These are phyloP conservation scores for Anthostomella pinea DNA, from an alignment of 2,329 filamentous ascomycete species.

Conservation along the genomic window DNA sequence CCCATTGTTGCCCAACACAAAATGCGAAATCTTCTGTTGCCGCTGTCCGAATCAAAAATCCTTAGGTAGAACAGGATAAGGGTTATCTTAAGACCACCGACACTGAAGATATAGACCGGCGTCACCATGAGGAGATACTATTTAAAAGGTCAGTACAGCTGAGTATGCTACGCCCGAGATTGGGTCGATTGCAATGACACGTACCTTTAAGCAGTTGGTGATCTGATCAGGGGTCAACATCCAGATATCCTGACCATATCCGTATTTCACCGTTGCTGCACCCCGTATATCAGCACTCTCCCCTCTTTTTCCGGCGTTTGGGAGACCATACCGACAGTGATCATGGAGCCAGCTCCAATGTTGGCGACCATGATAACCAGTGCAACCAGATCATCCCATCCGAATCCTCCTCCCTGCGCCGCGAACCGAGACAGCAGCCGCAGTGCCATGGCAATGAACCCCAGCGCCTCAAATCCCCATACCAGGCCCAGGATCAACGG, in stretches of 20 bases:
- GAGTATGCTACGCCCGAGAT: no score
- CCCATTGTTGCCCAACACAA: slow-evolving; percentile 3
- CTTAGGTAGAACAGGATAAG: slow-evolving; percentile 8
- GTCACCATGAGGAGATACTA: not conserved
- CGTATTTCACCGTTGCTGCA: slow-evolving; percentile 1
- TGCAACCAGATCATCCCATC: slow-evolving; percentile 3
- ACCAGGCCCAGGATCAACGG: slow-evolving; percentile 1
- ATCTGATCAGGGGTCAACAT: slow-evolving; percentile 4
- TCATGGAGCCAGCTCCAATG: not conserved
- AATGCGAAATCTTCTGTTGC: slow-evolving; percentile 2
- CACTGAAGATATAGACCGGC: slow-evolving; percentile 5
- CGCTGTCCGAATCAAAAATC: slow-evolving; percentile 2
- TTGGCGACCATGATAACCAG: not conserved
- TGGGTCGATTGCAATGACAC: not conserved
- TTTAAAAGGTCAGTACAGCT: no score
- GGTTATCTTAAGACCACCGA: slow-evolving; percentile 3
- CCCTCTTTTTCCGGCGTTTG: no score
- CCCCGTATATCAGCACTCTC: not conserved
- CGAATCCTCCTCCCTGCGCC: not conserved
- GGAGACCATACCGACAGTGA: slow-evolving; percentile 1
- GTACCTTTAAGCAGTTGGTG: slow-evolving; percentile 3
- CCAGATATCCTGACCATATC: slow-evolving; percentile 6
- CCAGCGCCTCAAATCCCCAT: not conserved
- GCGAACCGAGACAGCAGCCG: slow-evolving; percentile 2
- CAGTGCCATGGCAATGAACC: not conserved